phyloP scores from a whole-genome alignment of 805 yeast species.

The Zygoascus tannicola region DNA sequence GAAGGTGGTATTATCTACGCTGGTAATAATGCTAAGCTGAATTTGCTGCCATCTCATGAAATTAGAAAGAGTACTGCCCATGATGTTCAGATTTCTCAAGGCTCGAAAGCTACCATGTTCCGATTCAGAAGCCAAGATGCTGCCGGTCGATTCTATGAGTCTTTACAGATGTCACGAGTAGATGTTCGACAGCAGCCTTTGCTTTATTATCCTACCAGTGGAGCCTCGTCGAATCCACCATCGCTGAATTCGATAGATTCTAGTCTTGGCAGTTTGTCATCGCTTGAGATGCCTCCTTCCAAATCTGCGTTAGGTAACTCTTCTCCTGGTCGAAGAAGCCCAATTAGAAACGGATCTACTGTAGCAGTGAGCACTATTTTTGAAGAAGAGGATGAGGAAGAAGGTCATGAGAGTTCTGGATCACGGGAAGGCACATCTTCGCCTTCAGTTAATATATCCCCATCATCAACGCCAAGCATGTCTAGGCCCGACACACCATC shows the following conservation, averaged over 20 bases:
- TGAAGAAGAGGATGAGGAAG: constrained; percentile 5
- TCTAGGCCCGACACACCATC: not conserved
- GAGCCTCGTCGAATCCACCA: constrained; percentile 8
- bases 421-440: not conserved
- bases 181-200: constrained; percentile 17
- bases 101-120: constrained; percentile 16
- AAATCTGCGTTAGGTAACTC: not conserved
- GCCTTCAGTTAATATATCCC: not conserved
- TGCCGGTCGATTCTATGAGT: constrained; percentile 15
- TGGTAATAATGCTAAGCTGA: constrained; percentile 1
- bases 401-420: not conserved
- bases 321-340: not conserved
- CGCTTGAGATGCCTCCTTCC: not conserved
- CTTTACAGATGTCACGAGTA: constrained; percentile 12
- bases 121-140: constrained; percentile 9
- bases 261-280: constrained; percentile 13
- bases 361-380: not conserved
- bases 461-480: not conserved
- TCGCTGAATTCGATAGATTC: constrained; percentile 13
- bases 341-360: not conserved
- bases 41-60: constrained; percentile 10
- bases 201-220: constrained; percentile 6
- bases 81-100: constrained; percentile 15
- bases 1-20: constrained; percentile 11
- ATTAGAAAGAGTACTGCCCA: constrained; percentile 16